Conservation (phyloP, 768 basidiomycete genomes). For the Macrolepiota dolichaula region DNA sequence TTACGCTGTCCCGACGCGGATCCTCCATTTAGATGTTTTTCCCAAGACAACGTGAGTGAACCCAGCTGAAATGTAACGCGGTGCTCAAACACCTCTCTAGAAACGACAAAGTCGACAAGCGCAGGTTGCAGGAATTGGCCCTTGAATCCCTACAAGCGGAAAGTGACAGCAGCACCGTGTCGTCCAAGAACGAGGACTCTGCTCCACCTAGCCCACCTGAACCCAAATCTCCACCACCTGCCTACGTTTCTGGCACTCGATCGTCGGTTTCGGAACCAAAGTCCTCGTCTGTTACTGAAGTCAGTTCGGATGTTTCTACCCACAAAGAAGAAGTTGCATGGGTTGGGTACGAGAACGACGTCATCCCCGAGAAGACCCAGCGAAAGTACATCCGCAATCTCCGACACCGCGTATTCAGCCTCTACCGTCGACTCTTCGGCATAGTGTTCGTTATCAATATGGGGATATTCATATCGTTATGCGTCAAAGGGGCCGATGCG, state of each 20-base stretch:
- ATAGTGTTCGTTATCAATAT: conserved; percentile 56
- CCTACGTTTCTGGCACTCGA: conserved; percentile 11
- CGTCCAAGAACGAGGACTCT: conserved; percentile 12
- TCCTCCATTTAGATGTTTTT: conserved; percentile 40
- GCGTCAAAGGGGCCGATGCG: conserved; percentile 32
- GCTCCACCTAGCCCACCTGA: conserved; percentile 4
- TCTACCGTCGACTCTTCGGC: conserved; percentile 59
- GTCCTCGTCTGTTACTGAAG: conserved; percentile 18
- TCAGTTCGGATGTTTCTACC: conserved; percentile 22
- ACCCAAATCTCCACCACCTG: conserved; percentile 14
- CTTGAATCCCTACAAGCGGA: conserved; percentile 18
- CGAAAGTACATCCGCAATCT: conserved; percentile 47
- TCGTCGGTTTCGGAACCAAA: conserved; percentile 11
- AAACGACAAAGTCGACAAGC: conserved; percentile 51
- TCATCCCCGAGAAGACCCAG: conserved; percentile 47
- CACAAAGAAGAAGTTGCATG: conserved; percentile 38
- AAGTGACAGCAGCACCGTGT: background rate
- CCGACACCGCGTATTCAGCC: conserved; percentile 50
- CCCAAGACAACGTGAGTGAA: conserved; percentile 47
- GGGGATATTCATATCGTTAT: conserved; percentile 43
- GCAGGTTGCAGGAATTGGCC: conserved; percentile 37
- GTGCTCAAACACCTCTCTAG: conserved; percentile 21
- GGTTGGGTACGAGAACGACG: conserved; percentile 51
- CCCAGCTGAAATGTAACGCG: background rate
- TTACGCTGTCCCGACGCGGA: conserved; percentile 53